phyloP scores from a whole-genome alignment of 768 basidiomycete genomes.

The Serendipita sp. region DNA sequence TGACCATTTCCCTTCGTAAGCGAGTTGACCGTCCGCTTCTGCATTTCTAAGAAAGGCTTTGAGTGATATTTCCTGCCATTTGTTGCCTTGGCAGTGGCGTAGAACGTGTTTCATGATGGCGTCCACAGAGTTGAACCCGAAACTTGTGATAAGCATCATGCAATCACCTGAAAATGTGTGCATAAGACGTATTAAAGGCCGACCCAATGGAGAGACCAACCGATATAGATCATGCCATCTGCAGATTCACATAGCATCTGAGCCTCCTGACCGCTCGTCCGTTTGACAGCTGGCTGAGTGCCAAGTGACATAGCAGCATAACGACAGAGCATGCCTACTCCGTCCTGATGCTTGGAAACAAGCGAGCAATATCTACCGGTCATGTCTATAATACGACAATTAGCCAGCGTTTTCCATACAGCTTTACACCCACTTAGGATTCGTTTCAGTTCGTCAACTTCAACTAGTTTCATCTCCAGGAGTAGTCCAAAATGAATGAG shows the following conservation, averaged over 20 bases:
- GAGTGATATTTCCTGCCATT: neutral
- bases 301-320: neutral
- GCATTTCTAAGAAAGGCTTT: neutral
- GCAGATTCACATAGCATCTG: neutral
- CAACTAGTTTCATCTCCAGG: neutral
- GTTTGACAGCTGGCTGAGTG: neutral
- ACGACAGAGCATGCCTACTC: neutral
- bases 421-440: neutral
- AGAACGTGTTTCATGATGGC: neutral
- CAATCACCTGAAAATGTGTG: neutral
- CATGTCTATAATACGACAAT: neutral
- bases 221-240: slow-evolving; percentile 3
- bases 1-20: neutral
- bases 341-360: neutral
- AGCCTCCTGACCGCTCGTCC: neutral
- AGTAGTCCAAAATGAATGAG: slow-evolving; percentile 5
- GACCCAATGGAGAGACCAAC: neutral
- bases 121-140: neutral
- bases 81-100: neutral
- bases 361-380: slow-evolving; percentile 1
- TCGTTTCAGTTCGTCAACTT: slow-evolving; percentile 2
- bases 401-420: neutral
- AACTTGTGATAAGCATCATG: neutral
- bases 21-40: neutral
- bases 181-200: neutral